A percentile compares a stretch with the other conserved stretches of the same genome.
Conservation (phyloP, 2,329 filamentous ascomycete species). For the Penicillium sp. region DNA sequence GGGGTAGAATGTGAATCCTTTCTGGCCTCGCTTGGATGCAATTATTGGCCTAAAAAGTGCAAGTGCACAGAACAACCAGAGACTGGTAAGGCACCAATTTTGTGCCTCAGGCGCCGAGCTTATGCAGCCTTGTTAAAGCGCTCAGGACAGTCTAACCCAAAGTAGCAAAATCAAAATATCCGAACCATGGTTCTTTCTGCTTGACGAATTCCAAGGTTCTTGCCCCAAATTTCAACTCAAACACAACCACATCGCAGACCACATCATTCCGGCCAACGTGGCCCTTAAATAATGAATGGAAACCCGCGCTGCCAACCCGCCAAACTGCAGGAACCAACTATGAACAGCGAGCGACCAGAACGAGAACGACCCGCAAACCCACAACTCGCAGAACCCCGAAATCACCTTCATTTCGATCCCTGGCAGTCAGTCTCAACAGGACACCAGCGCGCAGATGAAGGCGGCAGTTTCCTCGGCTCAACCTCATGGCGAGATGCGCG, state of each 20-base stretch:
- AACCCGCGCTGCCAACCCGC: background rate
- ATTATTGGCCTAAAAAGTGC: too few relatives aligned
- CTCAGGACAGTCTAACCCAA: slow-evolving; percentile 19
- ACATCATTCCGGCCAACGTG: background rate
- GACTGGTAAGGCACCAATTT: too few relatives aligned
- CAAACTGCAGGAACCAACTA: background rate
- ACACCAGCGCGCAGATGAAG: slow-evolving; percentile 74
- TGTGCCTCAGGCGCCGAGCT: too few relatives aligned
- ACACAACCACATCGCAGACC: background rate
- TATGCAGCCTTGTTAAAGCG: too few relatives aligned
- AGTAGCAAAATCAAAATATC: slow-evolving; percentile 24
- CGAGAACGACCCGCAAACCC: background rate
- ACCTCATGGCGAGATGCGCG: slow-evolving; percentile 71
- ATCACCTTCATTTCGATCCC: slow-evolving; percentile 39
- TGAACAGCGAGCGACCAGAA: background rate
- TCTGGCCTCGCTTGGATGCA: too few relatives aligned
- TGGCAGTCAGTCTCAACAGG: slow-evolving; percentile 69
- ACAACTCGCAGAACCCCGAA: slow-evolving; percentile 11
- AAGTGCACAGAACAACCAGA: too few relatives aligned
- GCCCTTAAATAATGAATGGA: background rate
- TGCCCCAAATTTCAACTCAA: background rate
- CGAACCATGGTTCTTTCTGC: slow-evolving; percentile 16
- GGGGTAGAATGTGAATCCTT: too few relatives aligned
- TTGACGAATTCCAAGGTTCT: slow-evolving; percentile 8
- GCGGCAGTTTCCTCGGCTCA: slow-evolving; percentile 60